phyloP scores from a whole-genome alignment of 805 yeast species.

The Metschnikowia amazonensis region DNA sequence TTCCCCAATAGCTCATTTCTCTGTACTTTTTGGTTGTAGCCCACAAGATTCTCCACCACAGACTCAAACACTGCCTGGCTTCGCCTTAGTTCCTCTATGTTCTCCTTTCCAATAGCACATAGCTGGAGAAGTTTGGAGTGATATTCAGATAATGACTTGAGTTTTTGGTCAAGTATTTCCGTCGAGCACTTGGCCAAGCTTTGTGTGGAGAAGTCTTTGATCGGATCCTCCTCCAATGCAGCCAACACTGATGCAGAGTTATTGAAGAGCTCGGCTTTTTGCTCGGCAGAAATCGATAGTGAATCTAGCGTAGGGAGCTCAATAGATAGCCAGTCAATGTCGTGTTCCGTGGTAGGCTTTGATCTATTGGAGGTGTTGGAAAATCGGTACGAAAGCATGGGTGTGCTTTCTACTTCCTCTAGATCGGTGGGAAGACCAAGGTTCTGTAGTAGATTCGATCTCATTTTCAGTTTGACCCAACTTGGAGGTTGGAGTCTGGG shows the following conservation, averaged over 20 bases:
- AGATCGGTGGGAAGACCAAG: constrained; percentile 72
- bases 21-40: constrained; percentile 79
- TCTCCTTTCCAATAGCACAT: constrained; percentile 49
- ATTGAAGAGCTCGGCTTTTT: constrained; percentile 23
- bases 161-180: constrained; percentile 32
- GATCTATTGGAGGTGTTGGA: constrained; percentile 6
- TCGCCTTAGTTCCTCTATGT: constrained; percentile 45
- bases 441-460: constrained; percentile 58
- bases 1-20: constrained; percentile 43
- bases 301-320: constrained; percentile 34
- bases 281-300: constrained; percentile 28
- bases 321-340: constrained; percentile 35
- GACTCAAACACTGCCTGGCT: constrained; percentile 79
- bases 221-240: constrained; percentile 31
- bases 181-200: constrained; percentile 21
- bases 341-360: constrained; percentile 26
- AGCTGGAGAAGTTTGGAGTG: constrained; percentile 25
- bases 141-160: constrained; percentile 30
- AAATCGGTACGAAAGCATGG: neutral
- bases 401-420: constrained; percentile 42
- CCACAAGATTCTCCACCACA: constrained; percentile 86
- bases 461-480: constrained; percentile 66
- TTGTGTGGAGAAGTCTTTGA: constrained; percentile 28
- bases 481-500: constrained; percentile 56
- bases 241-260: constrained; percentile 27